Conservation (phyloP, 2,329 filamentous ascomycete genomes). For the Furcasterigmium furcatum region DNA sequence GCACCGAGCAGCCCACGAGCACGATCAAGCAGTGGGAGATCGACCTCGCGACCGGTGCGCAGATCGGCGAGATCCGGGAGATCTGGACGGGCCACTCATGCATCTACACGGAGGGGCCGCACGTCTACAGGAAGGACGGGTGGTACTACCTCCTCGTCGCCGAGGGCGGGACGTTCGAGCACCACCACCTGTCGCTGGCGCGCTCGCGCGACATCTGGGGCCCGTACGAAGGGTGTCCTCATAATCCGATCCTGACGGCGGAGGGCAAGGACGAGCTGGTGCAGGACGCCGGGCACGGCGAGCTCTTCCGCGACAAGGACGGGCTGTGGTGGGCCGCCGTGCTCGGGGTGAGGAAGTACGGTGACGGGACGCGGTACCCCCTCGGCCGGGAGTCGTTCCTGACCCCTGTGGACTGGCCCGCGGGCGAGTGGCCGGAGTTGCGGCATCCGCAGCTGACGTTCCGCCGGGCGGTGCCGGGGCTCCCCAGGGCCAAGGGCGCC, state of each 20-base stretch:
- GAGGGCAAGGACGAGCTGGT: constrained; percentile 9
- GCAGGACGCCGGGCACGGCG: constrained; percentile 11
- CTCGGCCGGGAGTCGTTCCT: constrained; percentile 10
- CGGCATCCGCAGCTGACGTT: not conserved
- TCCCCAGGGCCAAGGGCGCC: not conserved
- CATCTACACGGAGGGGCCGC: constrained; percentile 26
- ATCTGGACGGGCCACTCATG: not conserved
- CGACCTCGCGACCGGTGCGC: constrained; percentile 4
- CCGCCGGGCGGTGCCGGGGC: not conserved
- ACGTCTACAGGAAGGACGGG: constrained; percentile 29
- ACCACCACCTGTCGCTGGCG: constrained; percentile 23
- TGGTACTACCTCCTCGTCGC: constrained; percentile 37
- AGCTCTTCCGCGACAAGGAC: constrained; percentile 9
- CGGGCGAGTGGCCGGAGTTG: constrained; percentile 5
- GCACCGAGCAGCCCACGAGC: constrained; percentile 10
- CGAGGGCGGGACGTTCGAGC: constrained; percentile 31
- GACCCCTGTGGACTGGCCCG: constrained; percentile 6
- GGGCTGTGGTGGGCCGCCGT: constrained; percentile 13
- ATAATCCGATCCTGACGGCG: constrained; percentile 25
- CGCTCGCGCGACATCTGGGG: constrained; percentile 21
- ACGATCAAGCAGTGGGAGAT: constrained; percentile 15
- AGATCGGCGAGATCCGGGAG: not conserved
- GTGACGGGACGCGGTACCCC: constrained; percentile 2
- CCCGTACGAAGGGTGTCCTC: constrained; percentile 19
- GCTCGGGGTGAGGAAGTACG: constrained; percentile 9